These are phyloP conservation scores for Sideroxylon spinosum DNA, from an alignment of 179 eudicot genomes.

Conservation along the genomic window DNA sequence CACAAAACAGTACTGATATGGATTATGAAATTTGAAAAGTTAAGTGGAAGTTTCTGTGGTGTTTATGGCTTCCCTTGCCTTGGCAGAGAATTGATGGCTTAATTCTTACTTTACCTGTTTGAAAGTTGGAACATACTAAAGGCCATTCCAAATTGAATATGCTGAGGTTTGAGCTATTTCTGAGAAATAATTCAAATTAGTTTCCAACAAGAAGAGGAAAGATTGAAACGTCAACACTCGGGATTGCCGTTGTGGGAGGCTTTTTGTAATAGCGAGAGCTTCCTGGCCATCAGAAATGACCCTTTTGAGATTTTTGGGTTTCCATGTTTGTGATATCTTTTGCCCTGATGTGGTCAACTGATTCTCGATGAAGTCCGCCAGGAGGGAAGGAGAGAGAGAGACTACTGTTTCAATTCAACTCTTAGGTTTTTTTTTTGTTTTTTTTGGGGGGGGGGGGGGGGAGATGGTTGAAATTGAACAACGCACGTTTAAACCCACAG, in stretches of 20 bases:
- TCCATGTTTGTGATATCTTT: neutral
- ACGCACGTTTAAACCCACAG: no score
- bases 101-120: neutral
- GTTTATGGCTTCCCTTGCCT: neutral
- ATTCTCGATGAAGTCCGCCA: neutral
- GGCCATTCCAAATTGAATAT: neutral
- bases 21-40: constrained; percentile 65
- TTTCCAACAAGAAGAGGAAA: neutral
- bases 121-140: neutral
- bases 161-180: neutral
- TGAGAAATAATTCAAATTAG: neutral
- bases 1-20: constrained; percentile 52
- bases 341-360: neutral
- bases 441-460: no score
- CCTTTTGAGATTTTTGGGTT: neutral
- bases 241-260: neutral
- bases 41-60: neutral
- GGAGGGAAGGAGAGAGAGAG: neutral
- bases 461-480: no score
- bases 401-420: no score
- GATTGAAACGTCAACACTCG: neutral
- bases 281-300: neutral
- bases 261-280: no score
- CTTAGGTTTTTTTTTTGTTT: no score
- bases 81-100: neutral